These are phyloP conservation scores for Saccharomycopsis babjevae DNA, from an alignment of 805 yeast species.

Conservation along the genomic window DNA sequence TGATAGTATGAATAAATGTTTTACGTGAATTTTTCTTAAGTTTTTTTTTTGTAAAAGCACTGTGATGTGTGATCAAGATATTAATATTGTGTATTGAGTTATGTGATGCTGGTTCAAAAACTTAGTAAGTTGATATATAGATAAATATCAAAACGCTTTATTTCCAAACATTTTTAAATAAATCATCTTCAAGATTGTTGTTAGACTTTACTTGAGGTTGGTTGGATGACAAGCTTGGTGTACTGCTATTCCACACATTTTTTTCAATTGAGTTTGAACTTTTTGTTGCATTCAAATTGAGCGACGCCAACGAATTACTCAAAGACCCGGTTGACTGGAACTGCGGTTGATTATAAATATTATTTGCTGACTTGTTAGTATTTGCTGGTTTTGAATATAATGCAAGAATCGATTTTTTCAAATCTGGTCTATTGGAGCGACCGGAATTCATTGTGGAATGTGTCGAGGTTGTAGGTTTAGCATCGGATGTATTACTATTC, in stretches of 20 bases:
- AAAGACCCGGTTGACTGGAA: background rate
- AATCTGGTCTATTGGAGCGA: conserved; percentile 50
- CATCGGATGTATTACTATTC: conserved; percentile 13
- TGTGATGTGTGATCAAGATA: background rate
- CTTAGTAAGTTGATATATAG: background rate
- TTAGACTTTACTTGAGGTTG: background rate
- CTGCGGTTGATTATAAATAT: background rate
- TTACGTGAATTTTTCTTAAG: background rate
- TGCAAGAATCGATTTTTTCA: conserved; percentile 85
- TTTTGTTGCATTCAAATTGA: conserved; percentile 7
- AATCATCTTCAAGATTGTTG: conserved; percentile 46
- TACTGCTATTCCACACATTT: background rate
- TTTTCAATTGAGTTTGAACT: background rate
- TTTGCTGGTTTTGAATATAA: conserved; percentile 60
- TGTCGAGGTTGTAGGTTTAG: conserved; percentile 15
- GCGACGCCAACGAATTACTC: conserved; percentile 11
- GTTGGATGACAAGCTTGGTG: background rate
- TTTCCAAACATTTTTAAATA: conserved; percentile 60
- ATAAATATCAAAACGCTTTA: background rate
- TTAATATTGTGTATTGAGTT: background rate
- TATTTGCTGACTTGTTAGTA: conserved; percentile 6
- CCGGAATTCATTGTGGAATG: conserved; percentile 13
- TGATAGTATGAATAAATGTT: background rate
- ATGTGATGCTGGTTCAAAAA: background rate
- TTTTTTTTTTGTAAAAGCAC: background rate